Percentiles rank a stretch among this genome's conserved stretches.
Evolutionary conservation across 805 yeast species (phyloP).

Genomic region (Metschnikowia anglica): DNA sequence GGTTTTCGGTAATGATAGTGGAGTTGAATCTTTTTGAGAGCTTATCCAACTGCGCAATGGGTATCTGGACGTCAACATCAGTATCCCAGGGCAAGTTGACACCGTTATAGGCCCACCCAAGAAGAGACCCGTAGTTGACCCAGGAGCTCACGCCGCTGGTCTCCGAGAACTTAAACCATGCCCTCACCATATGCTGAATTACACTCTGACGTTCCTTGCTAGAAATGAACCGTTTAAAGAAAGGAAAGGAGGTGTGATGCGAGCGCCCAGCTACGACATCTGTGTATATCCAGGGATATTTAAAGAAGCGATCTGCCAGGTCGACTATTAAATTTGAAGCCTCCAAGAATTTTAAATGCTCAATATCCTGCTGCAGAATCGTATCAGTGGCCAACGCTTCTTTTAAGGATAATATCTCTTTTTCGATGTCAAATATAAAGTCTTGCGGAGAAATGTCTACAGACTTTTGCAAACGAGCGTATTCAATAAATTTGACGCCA

Average conservation of each 20-base stretch:
- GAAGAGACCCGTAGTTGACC: conserved; percentile 30
- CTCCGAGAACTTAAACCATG: conserved; percentile 40
- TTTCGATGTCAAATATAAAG: conserved; percentile 32
- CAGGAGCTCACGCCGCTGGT: conserved; percentile 28
- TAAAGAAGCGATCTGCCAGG: conserved; percentile 33
- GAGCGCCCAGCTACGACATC: conserved; percentile 37
- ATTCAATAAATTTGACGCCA: conserved; percentile 7
- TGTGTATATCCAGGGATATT: conserved; percentile 41
- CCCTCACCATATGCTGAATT: conserved; percentile 37
- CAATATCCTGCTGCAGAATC: conserved; percentile 20
- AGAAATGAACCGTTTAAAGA: conserved; percentile 36
- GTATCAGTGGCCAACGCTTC: conserved; percentile 17
- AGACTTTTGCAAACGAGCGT: conserved; percentile 11
- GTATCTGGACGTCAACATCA: conserved; percentile 21
- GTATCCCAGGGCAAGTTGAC: conserved; percentile 24
- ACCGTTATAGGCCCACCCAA: conserved; percentile 24
- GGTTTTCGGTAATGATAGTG: conserved; percentile 20
- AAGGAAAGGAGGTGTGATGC: conserved; percentile 34
- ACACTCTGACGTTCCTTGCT: conserved; percentile 38
- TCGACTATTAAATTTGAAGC: conserved; percentile 24
- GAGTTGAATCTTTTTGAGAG: conserved; percentile 17
- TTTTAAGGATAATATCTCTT: conserved; percentile 27
- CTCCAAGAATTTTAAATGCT: conserved; percentile 32
- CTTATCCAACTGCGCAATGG: conserved; percentile 19
- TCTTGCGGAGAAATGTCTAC: conserved; percentile 25